These are phyloP conservation scores for Fusarium sarcochroum DNA, from an alignment of 2,329 filamentous ascomycete genomes.

Conservation along the genomic window DNA sequence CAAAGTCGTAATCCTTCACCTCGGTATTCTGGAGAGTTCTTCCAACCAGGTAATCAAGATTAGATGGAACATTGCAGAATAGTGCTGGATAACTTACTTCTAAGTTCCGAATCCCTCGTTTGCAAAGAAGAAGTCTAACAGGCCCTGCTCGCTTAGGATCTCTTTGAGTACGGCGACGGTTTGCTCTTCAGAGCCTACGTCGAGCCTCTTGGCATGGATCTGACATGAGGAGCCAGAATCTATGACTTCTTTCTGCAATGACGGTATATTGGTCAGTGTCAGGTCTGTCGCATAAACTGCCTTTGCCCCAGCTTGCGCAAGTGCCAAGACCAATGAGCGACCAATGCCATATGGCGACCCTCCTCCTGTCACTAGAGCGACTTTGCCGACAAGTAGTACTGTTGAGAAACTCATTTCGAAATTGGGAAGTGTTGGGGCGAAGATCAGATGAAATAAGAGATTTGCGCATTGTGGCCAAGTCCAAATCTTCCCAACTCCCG, in stretches of 20 bases:
- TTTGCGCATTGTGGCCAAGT: no score
- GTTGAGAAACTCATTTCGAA: conserved; percentile 15
- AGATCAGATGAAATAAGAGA: no score
- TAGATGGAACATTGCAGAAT: no score
- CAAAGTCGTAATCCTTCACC: conserved; percentile 10
- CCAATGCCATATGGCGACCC: conserved; percentile 49
- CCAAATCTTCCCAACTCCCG: no score
- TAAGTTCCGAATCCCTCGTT: conserved; percentile 36
- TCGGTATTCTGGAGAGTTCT: conserved; percentile 13
- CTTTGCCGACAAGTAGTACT: conserved; percentile 30
- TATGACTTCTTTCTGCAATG: conserved; percentile 10
- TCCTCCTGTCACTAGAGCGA: conserved; percentile 48
- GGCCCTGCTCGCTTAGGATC: conserved; percentile 12
- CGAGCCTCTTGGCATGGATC: background rate
- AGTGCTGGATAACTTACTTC: conserved; percentile 33
- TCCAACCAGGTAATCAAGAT: no score
- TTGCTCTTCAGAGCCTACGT: background rate
- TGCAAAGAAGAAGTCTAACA: conserved; percentile 42
- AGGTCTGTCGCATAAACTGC: conserved; percentile 41
- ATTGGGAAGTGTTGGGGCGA: no score
- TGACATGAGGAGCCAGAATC: background rate
- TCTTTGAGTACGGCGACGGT: background rate
- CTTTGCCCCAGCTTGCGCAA: conserved; percentile 34
- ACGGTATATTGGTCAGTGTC: conserved; percentile 21
- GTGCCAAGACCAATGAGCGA: conserved; percentile 39